phyloP scores from a whole-genome alignment of 2,329 filamentous ascomycete genomes.

The Beauveria sp. region DNA sequence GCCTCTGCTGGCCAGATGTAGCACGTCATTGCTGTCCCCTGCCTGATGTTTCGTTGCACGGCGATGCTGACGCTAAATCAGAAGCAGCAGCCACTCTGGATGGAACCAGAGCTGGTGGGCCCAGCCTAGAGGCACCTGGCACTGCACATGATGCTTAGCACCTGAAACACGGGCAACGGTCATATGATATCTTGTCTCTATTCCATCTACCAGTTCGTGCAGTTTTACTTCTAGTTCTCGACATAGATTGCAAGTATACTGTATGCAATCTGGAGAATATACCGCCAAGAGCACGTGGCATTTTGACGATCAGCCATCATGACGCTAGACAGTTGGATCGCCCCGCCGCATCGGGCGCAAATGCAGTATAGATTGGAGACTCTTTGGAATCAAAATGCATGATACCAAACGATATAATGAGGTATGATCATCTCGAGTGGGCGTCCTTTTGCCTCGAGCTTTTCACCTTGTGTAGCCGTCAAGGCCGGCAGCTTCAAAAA shows the following conservation, averaged over 20 bases:
- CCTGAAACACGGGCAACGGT: background rate
- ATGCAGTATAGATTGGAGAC: background rate
- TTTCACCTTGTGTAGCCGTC: background rate
- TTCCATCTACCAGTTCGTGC: too few relatives aligned
- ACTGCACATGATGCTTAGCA: background rate
- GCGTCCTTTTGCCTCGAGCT: too few relatives aligned
- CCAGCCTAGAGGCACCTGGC: background rate
- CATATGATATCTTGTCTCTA: background rate
- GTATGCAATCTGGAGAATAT: background rate
- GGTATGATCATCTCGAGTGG: background rate
- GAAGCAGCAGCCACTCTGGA: background rate
- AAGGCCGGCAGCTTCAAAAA: background rate
- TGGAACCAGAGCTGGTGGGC: background rate
- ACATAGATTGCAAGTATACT: background rate
- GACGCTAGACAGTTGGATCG: constrained; percentile 2
- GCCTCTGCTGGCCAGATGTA: background rate
- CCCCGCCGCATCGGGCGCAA: constrained; percentile 1
- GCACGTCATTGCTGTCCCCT: background rate
- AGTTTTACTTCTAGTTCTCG: background rate
- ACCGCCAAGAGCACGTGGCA: background rate
- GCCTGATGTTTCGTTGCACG: background rate
- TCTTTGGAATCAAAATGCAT: background rate
- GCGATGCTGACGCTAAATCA: background rate
- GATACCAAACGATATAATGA: background rate
- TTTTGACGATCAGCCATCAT: background rate